Evolutionary conservation across 2,329 filamentous ascomycete genomes (phyloP).

Genomic region (Leptographium galeiforme): DNA sequence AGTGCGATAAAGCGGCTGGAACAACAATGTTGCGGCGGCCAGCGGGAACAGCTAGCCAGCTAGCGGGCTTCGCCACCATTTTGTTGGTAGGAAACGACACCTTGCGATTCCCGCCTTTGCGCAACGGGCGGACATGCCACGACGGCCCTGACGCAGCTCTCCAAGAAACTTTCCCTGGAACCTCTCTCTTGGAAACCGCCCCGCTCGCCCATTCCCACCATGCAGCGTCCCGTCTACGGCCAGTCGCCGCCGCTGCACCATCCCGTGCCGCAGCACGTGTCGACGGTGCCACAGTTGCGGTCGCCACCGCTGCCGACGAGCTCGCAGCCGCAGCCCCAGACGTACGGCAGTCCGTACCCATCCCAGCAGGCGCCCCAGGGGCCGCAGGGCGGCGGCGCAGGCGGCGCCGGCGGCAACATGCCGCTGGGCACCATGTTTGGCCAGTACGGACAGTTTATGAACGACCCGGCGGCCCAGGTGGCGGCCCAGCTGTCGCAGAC

Average conservation of each 20-base stretch:
- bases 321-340: constrained; percentile 53
- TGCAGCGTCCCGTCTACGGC: constrained; percentile 78
- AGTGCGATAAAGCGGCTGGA: neutral
- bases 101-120: neutral
- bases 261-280: constrained; percentile 95
- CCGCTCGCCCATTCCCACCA: constrained; percentile 26
- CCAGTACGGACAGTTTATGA: constrained; percentile 86
- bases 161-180: too few species aligned
- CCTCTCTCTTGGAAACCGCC: neutral
- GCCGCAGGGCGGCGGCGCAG: constrained; percentile 30
- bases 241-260: constrained; percentile 92
- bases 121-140: too few species aligned
- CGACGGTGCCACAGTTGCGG: constrained; percentile 89
- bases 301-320: constrained; percentile 75
- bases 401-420: constrained; percentile 28
- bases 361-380: constrained; percentile 52
- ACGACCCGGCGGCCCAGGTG: constrained; percentile 87
- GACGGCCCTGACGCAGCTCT: neutral
- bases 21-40: neutral
- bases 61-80: too few species aligned
- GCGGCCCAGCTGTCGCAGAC: constrained; percentile 88
- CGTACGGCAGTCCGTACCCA: constrained; percentile 54
- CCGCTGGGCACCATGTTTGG: constrained; percentile 43
- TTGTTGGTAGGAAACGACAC: neutral
- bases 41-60: too few species aligned